Base-by-base conservation (phyloP, 2,329 filamentous ascomycete species). In the Metarhizium rileyi region DNA sequence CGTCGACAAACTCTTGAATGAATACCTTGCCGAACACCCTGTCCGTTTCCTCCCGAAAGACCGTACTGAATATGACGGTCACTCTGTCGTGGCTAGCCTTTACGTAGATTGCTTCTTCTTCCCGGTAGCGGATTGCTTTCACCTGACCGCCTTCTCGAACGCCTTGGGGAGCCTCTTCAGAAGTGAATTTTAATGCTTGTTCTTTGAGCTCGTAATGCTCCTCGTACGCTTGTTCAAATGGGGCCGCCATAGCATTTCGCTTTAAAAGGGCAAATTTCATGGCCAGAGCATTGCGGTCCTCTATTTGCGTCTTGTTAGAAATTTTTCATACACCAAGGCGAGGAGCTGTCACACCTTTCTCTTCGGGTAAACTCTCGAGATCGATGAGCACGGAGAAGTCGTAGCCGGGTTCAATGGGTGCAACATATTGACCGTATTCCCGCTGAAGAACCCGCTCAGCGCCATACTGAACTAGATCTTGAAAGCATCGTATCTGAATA, bases 21-120 rank as follows among this genome's bases (percentile, higher is more conserved):
- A 99, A 98, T 14, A 98, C 90, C 72, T 96, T 97, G 59, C 93
- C 93, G 62, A 95, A 98, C 51, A 99, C 88, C 54, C 91, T 79
- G 66, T 98, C 93, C 49, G 94, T 98, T 72, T 98, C 94, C 66
- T 99, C 94, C 51, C 89, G 80, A 77, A 99, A 99, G 47, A 97
- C 81, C 40, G 93, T 98, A 71, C 90, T 95, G 77, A 98, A 98
- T 63, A 98, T 98, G 62, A 98, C 90, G 1, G 94, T 98, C 47
- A 99, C 93, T 62, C 93, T 84, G 67, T 99, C 93, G 72, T 94
- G 87, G 67, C 87, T 94, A 54, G 93, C 91, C 74, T 98, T 97
- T 74, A 98, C 86, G 69, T 95, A 98, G 64, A 99, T 97, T 47
- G 93, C 90, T 69, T 99, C 93, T 74, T 97, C 90, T 63, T 99